These are phyloP conservation scores for Yarrowia galli DNA, from an alignment of 1,139 yeast species.

Conservation along the genomic window DNA sequence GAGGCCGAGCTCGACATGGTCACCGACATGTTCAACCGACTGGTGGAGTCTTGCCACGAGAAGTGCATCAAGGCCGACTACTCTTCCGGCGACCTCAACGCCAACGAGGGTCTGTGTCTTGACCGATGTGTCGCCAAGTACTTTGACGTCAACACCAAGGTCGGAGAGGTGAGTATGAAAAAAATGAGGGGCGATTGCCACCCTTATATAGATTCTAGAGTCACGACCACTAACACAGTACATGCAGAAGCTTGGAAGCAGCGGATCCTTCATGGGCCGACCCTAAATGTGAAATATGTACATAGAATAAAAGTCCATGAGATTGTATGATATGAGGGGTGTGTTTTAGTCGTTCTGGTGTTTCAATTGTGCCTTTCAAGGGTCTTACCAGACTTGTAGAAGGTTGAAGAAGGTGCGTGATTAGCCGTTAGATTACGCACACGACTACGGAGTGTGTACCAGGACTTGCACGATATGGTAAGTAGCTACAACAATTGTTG, in stretches of 20 bases:
- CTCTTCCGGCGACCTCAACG: constrained; percentile 77
- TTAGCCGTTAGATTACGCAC: not conserved
- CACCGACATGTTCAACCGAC: constrained; percentile 93
- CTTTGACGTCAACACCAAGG: constrained; percentile 94
- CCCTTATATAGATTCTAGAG: too few relatives aligned
- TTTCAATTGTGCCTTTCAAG: not conserved
- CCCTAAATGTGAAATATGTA: constrained; percentile 33
- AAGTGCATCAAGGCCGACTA: constrained; percentile 79
- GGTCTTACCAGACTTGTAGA: not conserved
- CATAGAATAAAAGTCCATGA: constrained; percentile 23
- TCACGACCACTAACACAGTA: constrained; percentile 42
- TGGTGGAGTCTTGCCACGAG: constrained; percentile 81
- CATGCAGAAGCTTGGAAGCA: constrained; percentile 49
- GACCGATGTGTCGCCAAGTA: constrained; percentile 98
- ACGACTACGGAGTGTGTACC: too few relatives aligned
- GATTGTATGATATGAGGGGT: not conserved
- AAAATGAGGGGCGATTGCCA: not conserved
- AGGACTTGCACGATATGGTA: too few relatives aligned
- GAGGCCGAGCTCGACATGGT: constrained; percentile 93
- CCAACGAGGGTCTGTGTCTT: constrained; percentile 87
- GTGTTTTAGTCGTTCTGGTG: not conserved
- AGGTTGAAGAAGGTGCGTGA: not conserved
- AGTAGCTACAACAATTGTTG: too few relatives aligned
- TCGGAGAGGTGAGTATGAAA: constrained; percentile 67
- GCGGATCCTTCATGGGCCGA: constrained; percentile 46